Conservation (phyloP, 106 monocot species). For the Platanthera guangdongensis region DNA sequence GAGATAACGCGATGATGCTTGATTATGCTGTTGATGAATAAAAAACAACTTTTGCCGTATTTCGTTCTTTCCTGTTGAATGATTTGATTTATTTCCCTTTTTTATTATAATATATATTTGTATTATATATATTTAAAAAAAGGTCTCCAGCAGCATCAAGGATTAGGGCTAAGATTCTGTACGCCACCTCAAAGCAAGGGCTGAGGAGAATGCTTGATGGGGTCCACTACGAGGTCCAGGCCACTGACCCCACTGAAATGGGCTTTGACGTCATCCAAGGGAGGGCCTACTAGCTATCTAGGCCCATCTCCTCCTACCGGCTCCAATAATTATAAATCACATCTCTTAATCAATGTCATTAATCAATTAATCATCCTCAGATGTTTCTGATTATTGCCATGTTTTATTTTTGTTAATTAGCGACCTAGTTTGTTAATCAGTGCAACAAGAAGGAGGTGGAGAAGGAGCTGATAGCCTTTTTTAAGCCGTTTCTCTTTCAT, state of each 20-base stretch:
- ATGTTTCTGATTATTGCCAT: not conserved
- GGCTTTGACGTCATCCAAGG: conserved; percentile 73
- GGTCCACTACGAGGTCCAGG: conserved; percentile 84
- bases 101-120: not conserved
- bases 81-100: no score
- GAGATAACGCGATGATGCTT: no score
- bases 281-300: conserved; percentile 28
- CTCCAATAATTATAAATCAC: not conserved
- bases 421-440: not conserved
- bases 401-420: not conserved
- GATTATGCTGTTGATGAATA: no score
- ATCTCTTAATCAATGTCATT: no score
- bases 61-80: no score
- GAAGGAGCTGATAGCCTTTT: conserved; percentile 1
- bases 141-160: conserved; percentile 62
- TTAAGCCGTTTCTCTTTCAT: conserved; percentile 3
- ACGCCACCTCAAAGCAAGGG: conserved; percentile 87
- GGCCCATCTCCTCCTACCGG: not conserved
- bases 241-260: conserved; percentile 84
- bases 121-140: not conserved
- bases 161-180: conserved; percentile 69
- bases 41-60: no score
- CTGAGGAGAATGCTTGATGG: conserved; percentile 75
- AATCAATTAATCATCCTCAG: not conserved
- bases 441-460: not conserved